These are phyloP conservation scores for Lentinula raphanica DNA, from an alignment of 768 basidiomycete species.

Conservation along the genomic window DNA sequence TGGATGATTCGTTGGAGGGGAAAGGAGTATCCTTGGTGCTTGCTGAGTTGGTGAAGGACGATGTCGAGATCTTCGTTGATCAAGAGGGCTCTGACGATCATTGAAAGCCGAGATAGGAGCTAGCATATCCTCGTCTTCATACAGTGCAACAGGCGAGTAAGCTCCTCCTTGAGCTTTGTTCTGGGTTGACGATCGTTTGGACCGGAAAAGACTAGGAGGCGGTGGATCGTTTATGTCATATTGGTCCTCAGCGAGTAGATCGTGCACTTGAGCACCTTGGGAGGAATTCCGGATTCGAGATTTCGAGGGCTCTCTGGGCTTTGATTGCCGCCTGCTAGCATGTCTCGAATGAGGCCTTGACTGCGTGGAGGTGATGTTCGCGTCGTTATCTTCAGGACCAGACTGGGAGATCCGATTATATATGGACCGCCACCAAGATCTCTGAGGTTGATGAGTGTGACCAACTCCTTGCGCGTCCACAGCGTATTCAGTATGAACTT, in stretches of 20 bases:
- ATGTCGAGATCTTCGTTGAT: conserved; percentile 3
- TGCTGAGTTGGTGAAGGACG: conserved; percentile 1
- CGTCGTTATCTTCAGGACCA: conserved; percentile 22
- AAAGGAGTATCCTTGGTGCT: neutral
- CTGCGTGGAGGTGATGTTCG: conserved; percentile 8
- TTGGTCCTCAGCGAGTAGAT: conserved; percentile 16
- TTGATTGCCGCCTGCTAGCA: conserved; percentile 5
- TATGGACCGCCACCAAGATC: conserved; percentile 55
- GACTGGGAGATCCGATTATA: conserved; percentile 48
- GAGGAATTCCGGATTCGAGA: conserved; percentile 13
- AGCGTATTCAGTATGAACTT: conserved; percentile 16
- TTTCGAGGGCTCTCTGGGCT: conserved; percentile 12
- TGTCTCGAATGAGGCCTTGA: conserved; percentile 11
- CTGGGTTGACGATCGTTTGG: neutral
- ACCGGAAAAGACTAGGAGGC: conserved; percentile 23
- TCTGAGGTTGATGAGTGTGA: conserved; percentile 22
- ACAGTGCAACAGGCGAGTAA: neutral
- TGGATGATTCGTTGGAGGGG: conserved; percentile 3
- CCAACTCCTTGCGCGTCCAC: conserved; percentile 13
- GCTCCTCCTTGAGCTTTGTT: neutral
- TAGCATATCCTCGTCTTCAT: conserved; percentile 12
- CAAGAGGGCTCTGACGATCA: conserved; percentile 13
- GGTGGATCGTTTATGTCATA: conserved; percentile 36
- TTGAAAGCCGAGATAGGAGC: conserved; percentile 15
- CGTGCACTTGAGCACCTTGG: conserved; percentile 10